Evolutionary conservation across 306 rosid genomes (phyloP), one percentile per base, ranked within the genome.

Genomic region (Casuarina glauca): DNA sequence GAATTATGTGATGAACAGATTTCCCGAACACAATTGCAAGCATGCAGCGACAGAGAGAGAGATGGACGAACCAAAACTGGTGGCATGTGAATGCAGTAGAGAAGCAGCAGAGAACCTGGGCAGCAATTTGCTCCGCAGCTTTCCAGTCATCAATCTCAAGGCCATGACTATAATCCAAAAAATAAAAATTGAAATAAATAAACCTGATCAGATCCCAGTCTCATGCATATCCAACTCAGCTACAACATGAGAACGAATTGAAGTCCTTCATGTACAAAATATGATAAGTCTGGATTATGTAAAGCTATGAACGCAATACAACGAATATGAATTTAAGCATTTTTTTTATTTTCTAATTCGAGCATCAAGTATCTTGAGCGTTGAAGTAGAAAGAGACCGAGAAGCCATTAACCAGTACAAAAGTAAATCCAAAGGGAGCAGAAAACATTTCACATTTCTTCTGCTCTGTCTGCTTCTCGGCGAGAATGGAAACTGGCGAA

Each of bases 31-130:
- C 6, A 58, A 67, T 42, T 42, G 39, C 0, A 6, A 9, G 39
- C 70, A 45, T 69, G n/a, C 53, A 60, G 69, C 60, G 44, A 78
- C 41, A 45, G 75, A 57, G 62, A 62, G 15, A 83, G 41, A 50
- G 52, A 70, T 1, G 71, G 76, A 85, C 97, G 2, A 77, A 94
- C 98, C 98, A 35, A 95, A 95, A 87, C 97, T 92, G 58, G 98
- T 92, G 82, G 98, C 97, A 73, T 95, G 98, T 1, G 98, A 95
- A 84, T 95, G 96, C 26, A 88, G 79, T 26, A 78, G 77, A 79
- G 88, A 73, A 60, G 87, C 78, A 69, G 93, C 76, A 87, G 87
- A 82, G 76, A 89, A 83, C 84, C 76, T 20, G 36, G 91, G 95
- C 35, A 86, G 82, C 35, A 87, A 12, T 76, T 82, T 85, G 66